Evolutionary conservation across 768 basidiomycete genomes (phyloP).

Genomic region (Lentinula lateritia): DNA sequence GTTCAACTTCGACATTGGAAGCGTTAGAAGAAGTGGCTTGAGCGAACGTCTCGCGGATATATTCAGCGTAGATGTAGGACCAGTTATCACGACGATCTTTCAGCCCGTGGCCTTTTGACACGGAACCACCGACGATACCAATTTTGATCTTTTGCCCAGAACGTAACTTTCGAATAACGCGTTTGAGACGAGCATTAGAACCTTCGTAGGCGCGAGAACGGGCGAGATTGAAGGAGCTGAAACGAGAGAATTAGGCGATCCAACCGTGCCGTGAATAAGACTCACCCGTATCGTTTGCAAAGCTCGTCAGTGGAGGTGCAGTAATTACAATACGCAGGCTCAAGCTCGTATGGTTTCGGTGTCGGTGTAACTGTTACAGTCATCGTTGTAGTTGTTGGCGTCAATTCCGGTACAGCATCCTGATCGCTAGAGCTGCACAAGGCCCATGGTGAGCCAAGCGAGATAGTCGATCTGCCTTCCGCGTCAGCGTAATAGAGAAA

Average conservation of each 20-base stretch:
- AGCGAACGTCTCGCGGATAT: not conserved
- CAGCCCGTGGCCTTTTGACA: not conserved
- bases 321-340: not conserved
- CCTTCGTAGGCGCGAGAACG: conserved; percentile 4
- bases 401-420: not conserved
- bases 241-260: not conserved
- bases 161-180: not conserved
- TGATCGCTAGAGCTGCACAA: not conserved
- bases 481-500: not conserved
- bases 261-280: not conserved
- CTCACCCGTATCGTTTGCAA: conserved; percentile 2
- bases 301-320: not conserved
- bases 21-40: not conserved
- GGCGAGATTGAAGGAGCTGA: not conserved
- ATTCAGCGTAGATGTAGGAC: not conserved
- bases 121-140: not conserved
- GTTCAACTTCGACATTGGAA: not conserved
- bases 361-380: not conserved
- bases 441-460: not conserved
- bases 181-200: not conserved
- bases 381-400: not conserved
- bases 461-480: not conserved
- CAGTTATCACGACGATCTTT: not conserved
- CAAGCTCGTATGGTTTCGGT: not conserved
- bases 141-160: not conserved